A percentile compares a stretch with the other conserved stretches of the same genome.
These are phyloP conservation scores for Calonectria naviculata DNA, from an alignment of 2,329 filamentous ascomycete species.

Conservation along the genomic window DNA sequence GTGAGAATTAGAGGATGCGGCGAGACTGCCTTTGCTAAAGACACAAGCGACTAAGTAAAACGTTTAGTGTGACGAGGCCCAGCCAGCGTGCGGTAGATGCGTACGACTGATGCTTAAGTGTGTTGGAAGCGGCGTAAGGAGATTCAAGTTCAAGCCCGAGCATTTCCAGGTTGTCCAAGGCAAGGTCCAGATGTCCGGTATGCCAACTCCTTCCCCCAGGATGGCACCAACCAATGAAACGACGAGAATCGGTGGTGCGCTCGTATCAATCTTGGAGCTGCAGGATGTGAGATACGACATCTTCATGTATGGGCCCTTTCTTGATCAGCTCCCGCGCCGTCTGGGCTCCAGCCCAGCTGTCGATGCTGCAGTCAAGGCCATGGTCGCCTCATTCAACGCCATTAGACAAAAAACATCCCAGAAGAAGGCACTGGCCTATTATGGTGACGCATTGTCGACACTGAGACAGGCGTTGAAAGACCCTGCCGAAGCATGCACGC, in stretches of 20 bases:
- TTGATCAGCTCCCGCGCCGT: conserved; percentile 1
- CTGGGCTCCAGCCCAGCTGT: conserved; percentile 1
- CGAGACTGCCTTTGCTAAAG: not conserved
- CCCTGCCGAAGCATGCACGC: not conserved
- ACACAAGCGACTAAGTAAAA: not conserved
- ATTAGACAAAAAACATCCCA: not conserved
- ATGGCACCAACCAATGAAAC: not conserved
- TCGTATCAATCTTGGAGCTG: not conserved
- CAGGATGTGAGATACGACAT: conserved; percentile 3
- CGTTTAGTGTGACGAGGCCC: conserved; percentile 4
- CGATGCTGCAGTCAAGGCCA: not conserved
- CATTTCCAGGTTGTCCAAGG: not conserved
- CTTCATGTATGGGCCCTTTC: conserved; percentile 1
- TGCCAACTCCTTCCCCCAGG: not conserved
- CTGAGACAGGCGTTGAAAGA: not conserved
- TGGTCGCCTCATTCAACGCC: not conserved
- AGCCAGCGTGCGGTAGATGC: not conserved
- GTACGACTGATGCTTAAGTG: not conserved
- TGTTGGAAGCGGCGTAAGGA: not conserved
- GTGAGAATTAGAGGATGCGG: not conserved
- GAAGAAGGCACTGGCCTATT: not conserved
- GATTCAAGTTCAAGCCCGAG: conserved; percentile 1
- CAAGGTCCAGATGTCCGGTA: not conserved
- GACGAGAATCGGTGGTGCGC: not conserved
- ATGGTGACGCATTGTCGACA: not conserved